These are phyloP conservation scores for Flaveria linearis DNA, from an alignment of 129 eudicot species.

Conservation along the genomic window DNA sequence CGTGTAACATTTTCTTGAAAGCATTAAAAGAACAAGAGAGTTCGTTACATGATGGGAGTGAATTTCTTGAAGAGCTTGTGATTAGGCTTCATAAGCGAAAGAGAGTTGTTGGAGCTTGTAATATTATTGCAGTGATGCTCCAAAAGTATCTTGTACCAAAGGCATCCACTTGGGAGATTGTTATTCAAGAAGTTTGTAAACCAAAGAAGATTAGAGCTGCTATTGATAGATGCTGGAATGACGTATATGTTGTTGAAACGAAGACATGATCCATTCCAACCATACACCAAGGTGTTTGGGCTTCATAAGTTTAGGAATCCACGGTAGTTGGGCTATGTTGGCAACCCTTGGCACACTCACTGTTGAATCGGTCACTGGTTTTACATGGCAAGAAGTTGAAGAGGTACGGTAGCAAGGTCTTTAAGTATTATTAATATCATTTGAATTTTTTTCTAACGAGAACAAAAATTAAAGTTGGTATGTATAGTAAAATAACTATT, in stretches of 20 bases:
- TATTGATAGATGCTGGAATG: constrained; percentile 69
- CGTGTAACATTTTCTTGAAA: constrained; percentile 71
- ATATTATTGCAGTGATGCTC: constrained; percentile 74
- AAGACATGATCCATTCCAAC: constrained; percentile 82
- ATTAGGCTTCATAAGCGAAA: constrained; percentile 60
- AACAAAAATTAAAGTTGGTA: too few species aligned
- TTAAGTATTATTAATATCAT: too few species aligned
- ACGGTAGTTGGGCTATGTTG: constrained; percentile 96
- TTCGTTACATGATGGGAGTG: constrained; percentile 50
- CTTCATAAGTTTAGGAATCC: constrained; percentile 91
- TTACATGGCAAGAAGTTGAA: constrained; percentile 99
- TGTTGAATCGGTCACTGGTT: constrained; percentile 78
- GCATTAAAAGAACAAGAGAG: constrained; percentile 46
- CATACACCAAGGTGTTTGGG: constrained; percentile 91
- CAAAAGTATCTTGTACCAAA: constrained; percentile 57
- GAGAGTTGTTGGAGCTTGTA: constrained; percentile 61
- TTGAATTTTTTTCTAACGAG: too few species aligned
- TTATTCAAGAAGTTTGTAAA: constrained; percentile 58
- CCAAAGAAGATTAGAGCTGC: constrained; percentile 54
- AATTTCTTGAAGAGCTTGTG: constrained; percentile 81
- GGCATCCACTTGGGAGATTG: constrained; percentile 68
- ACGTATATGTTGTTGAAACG: constrained; percentile 44
- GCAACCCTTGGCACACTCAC: constrained; percentile 84
- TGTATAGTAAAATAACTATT: neutral
- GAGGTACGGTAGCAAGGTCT: constrained; percentile 46